A percentile compares a stretch with the other conserved stretches of the same genome.
phyloP scores from a whole-genome alignment of 139 green algal species.

The Coelastrella sp. region DNA sequence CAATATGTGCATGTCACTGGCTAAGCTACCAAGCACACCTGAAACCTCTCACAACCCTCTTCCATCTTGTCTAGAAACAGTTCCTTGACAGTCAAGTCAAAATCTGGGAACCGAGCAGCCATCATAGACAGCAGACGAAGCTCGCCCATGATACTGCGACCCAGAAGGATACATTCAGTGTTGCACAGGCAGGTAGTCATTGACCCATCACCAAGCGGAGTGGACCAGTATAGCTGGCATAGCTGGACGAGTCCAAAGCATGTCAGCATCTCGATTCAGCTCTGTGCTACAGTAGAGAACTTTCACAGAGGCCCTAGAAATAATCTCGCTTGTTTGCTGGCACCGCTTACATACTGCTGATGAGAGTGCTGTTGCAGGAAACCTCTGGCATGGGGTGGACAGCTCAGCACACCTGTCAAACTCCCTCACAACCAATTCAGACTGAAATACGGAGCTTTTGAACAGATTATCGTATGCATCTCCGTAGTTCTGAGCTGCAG shows the following conservation, averaged over 20 bases:
- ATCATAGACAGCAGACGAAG: slow-evolving; percentile 51
- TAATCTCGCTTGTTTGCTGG: too few relatives aligned
- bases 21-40: neutral
- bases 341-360: too few relatives aligned
- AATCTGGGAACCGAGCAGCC: slow-evolving; percentile 60
- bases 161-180: too few relatives aligned
- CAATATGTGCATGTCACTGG: neutral
- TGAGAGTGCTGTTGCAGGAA: too few relatives aligned
- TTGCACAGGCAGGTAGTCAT: too few relatives aligned
- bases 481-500: slow-evolving; percentile 2
- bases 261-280: too few relatives aligned
- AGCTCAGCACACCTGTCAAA: slow-evolving; percentile 54
- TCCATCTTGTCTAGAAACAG: slow-evolving; percentile 64
- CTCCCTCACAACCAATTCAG: slow-evolving; percentile 42
- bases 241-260: too few relatives aligned
- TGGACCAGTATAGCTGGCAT: too few relatives aligned
- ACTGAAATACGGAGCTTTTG: slow-evolving; percentile 42
- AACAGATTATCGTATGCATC: slow-evolving; percentile 51
- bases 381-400: too few relatives aligned
- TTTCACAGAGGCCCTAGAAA: too few relatives aligned
- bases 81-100: slow-evolving; percentile 64
- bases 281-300: too few relatives aligned
- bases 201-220: too few relatives aligned
- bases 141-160: slow-evolving; percentile 49
- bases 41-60: neutral